Evolutionary conservation across 2,329 filamentous ascomycete genomes (phyloP), one percentile per base, ranked within the genome.

Genomic region (Pseudogymnoascus sp.): DNA sequence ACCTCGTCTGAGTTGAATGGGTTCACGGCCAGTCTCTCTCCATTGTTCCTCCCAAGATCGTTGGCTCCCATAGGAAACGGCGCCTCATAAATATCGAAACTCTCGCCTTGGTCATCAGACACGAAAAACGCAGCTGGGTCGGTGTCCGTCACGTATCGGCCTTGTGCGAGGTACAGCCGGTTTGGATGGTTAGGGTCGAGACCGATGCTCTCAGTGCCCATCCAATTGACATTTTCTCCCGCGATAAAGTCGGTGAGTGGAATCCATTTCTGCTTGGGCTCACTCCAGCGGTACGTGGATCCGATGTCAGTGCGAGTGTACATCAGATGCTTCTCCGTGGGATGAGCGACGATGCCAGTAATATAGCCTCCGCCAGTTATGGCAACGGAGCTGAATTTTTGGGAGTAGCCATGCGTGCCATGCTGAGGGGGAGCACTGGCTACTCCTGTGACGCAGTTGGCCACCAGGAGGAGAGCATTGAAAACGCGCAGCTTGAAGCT

Each of bases 11-110:
- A 31, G 33, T 65, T 65, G 35, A 66, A 66, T 5, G 65, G 65
- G 26, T 66, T 66, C 21, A 66, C 65, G 6, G 65, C 65, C 17
- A 66, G 33, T 40, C 65, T 44, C 15, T 66, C 65, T 26, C 65
- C 65, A 19, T 66, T 66, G 33, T 66, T 66, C 15, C 65, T 61
- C 15, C 65, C 65, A 28, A 66, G 61, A 5, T 65, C 63, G 21
- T 66, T 66, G 6, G 61, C 61, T n/a, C 65, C 65, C 65, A 66
- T 66, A 7, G 63, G 65, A 26, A 66, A 66, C 10, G 65, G 65
- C 4, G 65, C 65, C 59, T 61, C 57, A 59, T 66, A 66, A 28
- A 66, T 38, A n/a, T 64, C 57, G 21, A 64, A 66, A 23, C 57
- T 66, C 35, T 44, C 57, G 23, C 65, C 65, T 63, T 61, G 63